Evolutionary conservation across 441 rosid genomes (phyloP).

Genomic region (Corymbia citriodora): DNA sequence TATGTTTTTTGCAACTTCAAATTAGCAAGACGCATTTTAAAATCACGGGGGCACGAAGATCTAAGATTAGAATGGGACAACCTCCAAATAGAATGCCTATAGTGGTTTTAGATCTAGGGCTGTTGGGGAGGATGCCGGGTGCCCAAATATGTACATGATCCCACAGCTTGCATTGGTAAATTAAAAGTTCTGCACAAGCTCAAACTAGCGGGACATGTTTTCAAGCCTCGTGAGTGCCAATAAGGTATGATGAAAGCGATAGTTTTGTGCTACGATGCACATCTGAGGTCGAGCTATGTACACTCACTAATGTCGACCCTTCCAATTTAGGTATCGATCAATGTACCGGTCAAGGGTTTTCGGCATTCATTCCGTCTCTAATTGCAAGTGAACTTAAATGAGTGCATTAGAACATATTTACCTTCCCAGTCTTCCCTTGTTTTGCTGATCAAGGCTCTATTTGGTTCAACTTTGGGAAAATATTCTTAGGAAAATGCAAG

Average conservation of each 20-base stretch:
- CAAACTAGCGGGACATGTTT: fast-evolving
- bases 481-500: too few species aligned
- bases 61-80: neutral
- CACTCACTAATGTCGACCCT: fast-evolving
- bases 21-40: neutral
- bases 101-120: neutral
- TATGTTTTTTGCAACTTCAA: neutral
- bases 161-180: fast-evolving
- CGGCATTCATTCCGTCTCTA: fast-evolving
- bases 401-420: neutral
- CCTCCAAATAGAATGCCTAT: neutral
- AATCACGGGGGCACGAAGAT: neutral
- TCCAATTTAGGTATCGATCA: neutral
- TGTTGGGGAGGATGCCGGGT: neutral
- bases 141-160: neutral
- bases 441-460: neutral
- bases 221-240: fast-evolving
- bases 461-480: too few species aligned
- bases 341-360: neutral
- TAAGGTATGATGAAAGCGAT: fast-evolving
- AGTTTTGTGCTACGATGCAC: fast-evolving
- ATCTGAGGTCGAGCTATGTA: neutral
- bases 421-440: neutral
- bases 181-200: neutral
- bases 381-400: neutral